Evolutionary conservation across 2,329 filamentous ascomycete species (phyloP), one percentile per base, ranked within the genome.

Genomic region (Albifimbria verrucaria): DNA sequence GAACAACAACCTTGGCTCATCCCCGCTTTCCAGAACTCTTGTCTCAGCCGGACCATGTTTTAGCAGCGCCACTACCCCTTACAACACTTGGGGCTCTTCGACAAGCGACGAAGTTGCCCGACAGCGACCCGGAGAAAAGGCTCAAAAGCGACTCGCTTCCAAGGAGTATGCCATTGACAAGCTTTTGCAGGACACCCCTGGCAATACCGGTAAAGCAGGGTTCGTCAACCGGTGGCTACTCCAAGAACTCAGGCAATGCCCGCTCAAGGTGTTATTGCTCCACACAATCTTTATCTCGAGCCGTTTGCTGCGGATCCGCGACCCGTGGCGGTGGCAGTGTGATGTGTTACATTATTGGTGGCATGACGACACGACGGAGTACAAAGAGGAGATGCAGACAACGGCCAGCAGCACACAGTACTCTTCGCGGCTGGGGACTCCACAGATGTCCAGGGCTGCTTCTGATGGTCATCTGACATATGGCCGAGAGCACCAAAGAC

Each of bases 181-280:
- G 6, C 68, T 80, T 11, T 62, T 80, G 48, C 58, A 57, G 22
- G 71, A 73, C 3, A 59, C 65, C 3, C 60, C 68, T 11, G 59
- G 61, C 2, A 70, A 69, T 3, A 69, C 72, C 4, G 32, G 11
- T 57, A 77, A 73, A 56, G 65, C 63, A 1, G 74, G 79, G 48
- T 79, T 72, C 52, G 72, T 83, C 59, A 70, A 70, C 57, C 70
- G 77, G 41, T 83, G 80, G 80, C 65, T 83, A 3, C 68, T 82
- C 12, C 76, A 82, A 47, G 73, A 75, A 42, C 68, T 83, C 41
- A 73, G 77, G 32, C 66, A 69, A 15, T 78, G 75, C 3, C 68
- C 76, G 0, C 60, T 80, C 52, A 73, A 78, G 54, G 76, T 68
- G 1, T 65, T 74, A 52, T 60, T 76, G 2, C 67, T 82, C 7